A percentile compares a stretch with the other conserved stretches of the same genome.
These are phyloP conservation scores for Globisporangium nodosum DNA, from an alignment of 352 stramenopile species.

Conservation along the genomic window DNA sequence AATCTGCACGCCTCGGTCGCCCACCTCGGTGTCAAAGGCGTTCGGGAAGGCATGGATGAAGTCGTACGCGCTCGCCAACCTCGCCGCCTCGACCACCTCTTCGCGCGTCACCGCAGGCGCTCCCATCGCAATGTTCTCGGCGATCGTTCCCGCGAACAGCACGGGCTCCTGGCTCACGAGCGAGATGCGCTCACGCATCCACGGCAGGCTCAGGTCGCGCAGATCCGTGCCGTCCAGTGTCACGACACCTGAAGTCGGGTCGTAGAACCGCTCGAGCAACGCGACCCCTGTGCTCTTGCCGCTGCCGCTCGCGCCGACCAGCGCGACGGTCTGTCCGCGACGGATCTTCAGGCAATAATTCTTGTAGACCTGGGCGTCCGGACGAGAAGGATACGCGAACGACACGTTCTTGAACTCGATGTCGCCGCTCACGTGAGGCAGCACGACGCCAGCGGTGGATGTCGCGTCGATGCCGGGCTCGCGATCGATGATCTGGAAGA, in stretches of 20 bases:
- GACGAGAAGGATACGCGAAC: slow-evolving; percentile 46
- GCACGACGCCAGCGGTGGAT: not conserved
- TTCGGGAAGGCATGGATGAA: slow-evolving; percentile 84
- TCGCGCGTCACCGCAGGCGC: not conserved
- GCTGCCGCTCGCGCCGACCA: slow-evolving; percentile 26
- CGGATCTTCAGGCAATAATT: slow-evolving; percentile 33
- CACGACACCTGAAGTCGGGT: not conserved
- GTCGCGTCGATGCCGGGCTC: slow-evolving; percentile 12
- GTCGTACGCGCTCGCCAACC: slow-evolving; percentile 23
- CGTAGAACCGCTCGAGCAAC: not conserved
- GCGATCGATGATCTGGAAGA: slow-evolving; percentile 55
- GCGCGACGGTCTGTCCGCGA: slow-evolving; percentile 38
- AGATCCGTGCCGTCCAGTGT: slow-evolving; percentile 50
- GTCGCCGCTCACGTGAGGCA: slow-evolving; percentile 21
- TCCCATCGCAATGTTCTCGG: slow-evolving; percentile 14
- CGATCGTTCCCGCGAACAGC: not conserved
- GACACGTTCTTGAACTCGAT: slow-evolving; percentile 79
- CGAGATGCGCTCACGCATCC: slow-evolving; percentile 25
- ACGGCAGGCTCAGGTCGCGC: slow-evolving; percentile 56
- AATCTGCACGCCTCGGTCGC: slow-evolving; percentile 30
- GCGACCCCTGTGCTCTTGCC: not conserved
- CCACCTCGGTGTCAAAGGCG: slow-evolving; percentile 84
- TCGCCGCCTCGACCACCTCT: slow-evolving; percentile 25
- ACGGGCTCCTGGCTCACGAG: too few species aligned
- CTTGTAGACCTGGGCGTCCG: slow-evolving; percentile 28